Conservation (phyloP, 2,329 filamentous ascomycete species). For the Dothidotthia symphoricarpi region DNA sequence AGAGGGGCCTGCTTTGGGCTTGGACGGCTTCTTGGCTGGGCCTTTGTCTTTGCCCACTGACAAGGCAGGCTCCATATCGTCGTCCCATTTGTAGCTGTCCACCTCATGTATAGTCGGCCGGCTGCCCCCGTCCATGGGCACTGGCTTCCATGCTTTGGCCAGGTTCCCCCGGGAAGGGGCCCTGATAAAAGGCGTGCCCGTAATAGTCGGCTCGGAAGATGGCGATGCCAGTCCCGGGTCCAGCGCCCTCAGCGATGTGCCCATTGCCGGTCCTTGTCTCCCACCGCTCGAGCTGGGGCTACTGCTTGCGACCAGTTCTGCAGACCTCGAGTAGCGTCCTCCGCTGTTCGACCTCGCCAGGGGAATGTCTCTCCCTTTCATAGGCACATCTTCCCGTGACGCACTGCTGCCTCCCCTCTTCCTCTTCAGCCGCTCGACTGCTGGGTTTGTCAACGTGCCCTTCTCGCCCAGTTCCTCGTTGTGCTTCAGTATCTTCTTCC, state of each 20-base stretch:
- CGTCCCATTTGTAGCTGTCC: constrained; percentile 53
- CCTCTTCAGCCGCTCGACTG: constrained; percentile 35
- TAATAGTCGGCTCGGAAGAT: constrained; percentile 37
- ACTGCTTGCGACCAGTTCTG: constrained; percentile 24
- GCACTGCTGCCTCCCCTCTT: constrained; percentile 32
- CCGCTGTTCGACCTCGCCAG: constrained; percentile 16
- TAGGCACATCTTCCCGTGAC: constrained; percentile 22
- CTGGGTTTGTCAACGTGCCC: constrained; percentile 35
- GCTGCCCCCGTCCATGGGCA: constrained; percentile 24
- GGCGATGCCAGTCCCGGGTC: constrained; percentile 33
- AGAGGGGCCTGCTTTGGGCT: constrained; percentile 36
- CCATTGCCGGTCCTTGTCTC: constrained; percentile 18
- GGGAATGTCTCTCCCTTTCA: constrained; percentile 33
- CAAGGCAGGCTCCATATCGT: constrained; percentile 40
- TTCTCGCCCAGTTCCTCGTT: constrained; percentile 42
- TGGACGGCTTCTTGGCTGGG: constrained; percentile 18
- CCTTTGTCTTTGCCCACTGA: constrained; percentile 31
- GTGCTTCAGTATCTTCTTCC: constrained; percentile 49
- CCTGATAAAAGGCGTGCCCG: constrained; percentile 53
- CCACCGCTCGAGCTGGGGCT: constrained; percentile 27
- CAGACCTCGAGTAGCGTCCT: constrained; percentile 31
- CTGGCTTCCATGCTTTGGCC: constrained; percentile 21
- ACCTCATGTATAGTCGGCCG: constrained; percentile 41
- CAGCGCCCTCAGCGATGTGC: constrained; percentile 30
- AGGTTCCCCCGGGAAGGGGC: constrained; percentile 47